Percentiles rank a stretch among this genome's conserved stretches.
phyloP scores from a whole-genome alignment of 2,329 filamentous ascomycete species.

The Thielaviopsis ethacetica region DNA sequence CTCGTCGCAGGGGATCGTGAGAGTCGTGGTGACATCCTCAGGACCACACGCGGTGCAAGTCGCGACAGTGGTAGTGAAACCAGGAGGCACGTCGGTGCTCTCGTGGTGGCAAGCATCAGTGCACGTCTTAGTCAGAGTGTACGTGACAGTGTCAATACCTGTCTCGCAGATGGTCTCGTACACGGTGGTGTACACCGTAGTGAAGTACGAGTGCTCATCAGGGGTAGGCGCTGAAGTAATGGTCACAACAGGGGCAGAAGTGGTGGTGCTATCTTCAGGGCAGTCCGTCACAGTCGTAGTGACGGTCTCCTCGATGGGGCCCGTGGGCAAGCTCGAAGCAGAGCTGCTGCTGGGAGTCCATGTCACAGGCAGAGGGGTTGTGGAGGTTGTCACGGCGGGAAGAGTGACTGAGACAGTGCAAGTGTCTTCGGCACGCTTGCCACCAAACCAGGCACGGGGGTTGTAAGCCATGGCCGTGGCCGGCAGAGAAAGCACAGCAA shows the following conservation, averaged over 20 bases:
- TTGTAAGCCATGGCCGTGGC: conserved; percentile 5
- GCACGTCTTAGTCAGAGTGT: conserved; percentile 12
- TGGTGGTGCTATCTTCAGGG: not conserved
- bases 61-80: conserved; percentile 10
- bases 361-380: not conserved
- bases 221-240: not conserved
- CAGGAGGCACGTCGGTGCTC: conserved; percentile 7
- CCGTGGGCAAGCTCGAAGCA: not conserved
- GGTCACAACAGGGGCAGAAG: not conserved
- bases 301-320: not conserved
- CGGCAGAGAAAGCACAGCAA: conserved; percentile 9
- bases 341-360: not conserved
- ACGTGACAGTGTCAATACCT: conserved; percentile 10
- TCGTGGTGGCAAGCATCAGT: conserved; percentile 1
- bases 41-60: conserved; percentile 3
- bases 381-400: not conserved
- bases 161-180: conserved; percentile 10
- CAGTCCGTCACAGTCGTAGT: not conserved
- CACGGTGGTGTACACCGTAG: conserved; percentile 9
- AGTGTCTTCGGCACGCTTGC: not conserved
- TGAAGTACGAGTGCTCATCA: not conserved
- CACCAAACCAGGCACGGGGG: conserved; percentile 4
- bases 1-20: conserved; percentile 8
- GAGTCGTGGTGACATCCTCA: not conserved
- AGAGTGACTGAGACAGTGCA: conserved; percentile 3